Evolutionary conservation across 768 basidiomycete species (phyloP), one percentile per base, ranked within the genome.

Genomic region (Amanita polypyramis): DNA sequence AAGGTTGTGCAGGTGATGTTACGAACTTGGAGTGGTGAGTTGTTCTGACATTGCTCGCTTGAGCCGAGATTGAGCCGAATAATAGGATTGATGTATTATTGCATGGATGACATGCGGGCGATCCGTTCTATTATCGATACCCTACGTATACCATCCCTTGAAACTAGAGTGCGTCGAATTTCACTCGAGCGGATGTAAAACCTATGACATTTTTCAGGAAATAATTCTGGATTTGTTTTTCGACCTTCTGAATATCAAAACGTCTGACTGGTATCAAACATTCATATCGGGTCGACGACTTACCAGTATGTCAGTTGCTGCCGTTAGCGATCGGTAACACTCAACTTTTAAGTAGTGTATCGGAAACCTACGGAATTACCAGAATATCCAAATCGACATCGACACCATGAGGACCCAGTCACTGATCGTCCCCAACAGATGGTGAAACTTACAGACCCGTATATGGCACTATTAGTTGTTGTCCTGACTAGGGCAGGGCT

Each of bases 201-300:
- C 32, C 21, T 25, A 20, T 33, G 12, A 15, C 29, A 12, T 39
- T 17, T 50, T 3, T 19, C 56, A 96, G 94, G 95, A 97, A 69
- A 79, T 92, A 25, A 72, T 97, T 30, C 69, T 98, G 45, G 91
- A 98, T 55, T 85, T 96, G 78, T 86, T 98, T 57, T 97, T 97
- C 57, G 87, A 90, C 52, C 72, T 94, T 14, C 68, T 99, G 15
- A 89, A 92, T 48, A 94, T 98, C 64, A 89, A 89, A 61, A 76
- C 86, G 0, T 88, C 92, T 1, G 85, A 85, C 38, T 97, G 94
- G 92, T 89, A 90, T 60, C 78, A 90, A 56, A 85, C 89, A 0
- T 97, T 95, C 58, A 84, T 96, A 30, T 85, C 85, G 48, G 93
- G 92, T 9, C 79, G 88, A 41, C 74, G 93, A 23, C 65, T 96